Evolutionary conservation across 768 basidiomycete genomes (phyloP).

Genomic region (Rhodotorula toruloides): DNA sequence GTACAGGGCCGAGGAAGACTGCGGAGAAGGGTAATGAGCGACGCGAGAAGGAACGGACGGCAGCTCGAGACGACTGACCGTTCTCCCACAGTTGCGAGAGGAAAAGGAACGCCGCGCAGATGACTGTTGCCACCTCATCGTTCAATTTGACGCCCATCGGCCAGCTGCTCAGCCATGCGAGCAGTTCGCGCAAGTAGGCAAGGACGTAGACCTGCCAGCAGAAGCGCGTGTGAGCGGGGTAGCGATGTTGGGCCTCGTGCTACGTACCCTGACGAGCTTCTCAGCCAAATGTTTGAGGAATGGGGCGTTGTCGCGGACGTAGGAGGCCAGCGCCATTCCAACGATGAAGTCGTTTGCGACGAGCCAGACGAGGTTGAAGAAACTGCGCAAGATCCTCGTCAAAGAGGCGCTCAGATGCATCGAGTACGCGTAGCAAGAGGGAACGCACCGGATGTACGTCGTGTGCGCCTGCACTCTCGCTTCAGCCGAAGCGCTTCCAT

Average conservation of each 20-base stretch:
- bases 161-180: constrained; percentile 89
- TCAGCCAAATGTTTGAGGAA: constrained; percentile 51
- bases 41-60: not conserved
- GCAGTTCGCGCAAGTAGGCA: constrained; percentile 52
- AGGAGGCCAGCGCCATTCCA: constrained; percentile 65
- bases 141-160: constrained; percentile 94
- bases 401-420: too few species aligned
- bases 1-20: constrained; percentile 37
- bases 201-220: constrained; percentile 50
- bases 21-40: too few species aligned
- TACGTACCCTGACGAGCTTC: constrained; percentile 50
- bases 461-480: constrained; percentile 25
- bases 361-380: constrained; percentile 88
- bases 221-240: not conserved
- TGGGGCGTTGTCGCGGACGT: constrained; percentile 62
- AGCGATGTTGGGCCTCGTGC: not conserved
- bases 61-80: constrained; percentile 54
- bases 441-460: constrained; percentile 14
- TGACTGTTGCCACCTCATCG: constrained; percentile 81
- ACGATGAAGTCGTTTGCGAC: constrained; percentile 84
- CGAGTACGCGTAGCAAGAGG: constrained; percentile 45
- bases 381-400: constrained; percentile 53
- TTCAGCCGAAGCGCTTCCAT: not conserved
- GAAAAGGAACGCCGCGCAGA: constrained; percentile 65
- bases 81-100: constrained; percentile 63